Evolutionary conservation across 139 green algal species (phyloP).

Genomic region (Astrephomene gubernaculifera): DNA sequence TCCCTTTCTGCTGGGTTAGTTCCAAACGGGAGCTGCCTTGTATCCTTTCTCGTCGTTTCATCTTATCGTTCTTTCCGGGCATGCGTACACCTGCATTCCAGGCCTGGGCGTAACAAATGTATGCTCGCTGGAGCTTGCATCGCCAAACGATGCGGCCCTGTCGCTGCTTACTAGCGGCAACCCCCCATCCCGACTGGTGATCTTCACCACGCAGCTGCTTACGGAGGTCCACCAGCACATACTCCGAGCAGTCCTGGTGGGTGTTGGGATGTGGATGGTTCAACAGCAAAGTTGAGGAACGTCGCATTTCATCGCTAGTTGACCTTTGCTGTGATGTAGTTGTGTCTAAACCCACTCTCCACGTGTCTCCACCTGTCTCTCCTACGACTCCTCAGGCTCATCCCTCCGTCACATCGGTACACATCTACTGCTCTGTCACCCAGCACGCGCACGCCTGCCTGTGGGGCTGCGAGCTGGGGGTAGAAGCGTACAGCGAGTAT

Average conservation of each 20-base stretch:
- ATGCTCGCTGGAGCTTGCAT: slow-evolving; percentile 52
- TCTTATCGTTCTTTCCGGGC: no score
- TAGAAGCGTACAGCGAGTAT: slow-evolving; percentile 66
- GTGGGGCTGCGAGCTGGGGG: slow-evolving; percentile 44
- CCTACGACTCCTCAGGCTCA: slow-evolving; percentile 62
- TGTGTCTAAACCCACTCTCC: no score
- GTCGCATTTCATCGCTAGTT: no score
- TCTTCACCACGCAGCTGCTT: slow-evolving; percentile 60
- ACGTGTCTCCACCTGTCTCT: no score
- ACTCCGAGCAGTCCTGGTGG: slow-evolving; percentile 52
- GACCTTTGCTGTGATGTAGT: no score
- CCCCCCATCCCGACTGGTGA: slow-evolving; percentile 20
- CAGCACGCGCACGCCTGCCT: slow-evolving; percentile 66
- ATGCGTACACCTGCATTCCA: no score
- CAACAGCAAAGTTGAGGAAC: no score
- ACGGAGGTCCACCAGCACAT: slow-evolving; percentile 52
- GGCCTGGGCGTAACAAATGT: slow-evolving; percentile 61
- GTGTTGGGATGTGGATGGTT: no score
- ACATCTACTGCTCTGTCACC: slow-evolving; percentile 55
- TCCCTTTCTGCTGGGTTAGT: slow-evolving; percentile 58
- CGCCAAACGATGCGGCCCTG: slow-evolving; percentile 57
- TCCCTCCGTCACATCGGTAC: slow-evolving; percentile 14
- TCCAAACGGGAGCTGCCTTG: not conserved
- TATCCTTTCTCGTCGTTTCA: not conserved
- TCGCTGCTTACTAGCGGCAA: slow-evolving; percentile 6